Evolutionary conservation across 2,329 filamentous ascomycete species (phyloP).

Genomic region (Diaporthe longicolla): DNA sequence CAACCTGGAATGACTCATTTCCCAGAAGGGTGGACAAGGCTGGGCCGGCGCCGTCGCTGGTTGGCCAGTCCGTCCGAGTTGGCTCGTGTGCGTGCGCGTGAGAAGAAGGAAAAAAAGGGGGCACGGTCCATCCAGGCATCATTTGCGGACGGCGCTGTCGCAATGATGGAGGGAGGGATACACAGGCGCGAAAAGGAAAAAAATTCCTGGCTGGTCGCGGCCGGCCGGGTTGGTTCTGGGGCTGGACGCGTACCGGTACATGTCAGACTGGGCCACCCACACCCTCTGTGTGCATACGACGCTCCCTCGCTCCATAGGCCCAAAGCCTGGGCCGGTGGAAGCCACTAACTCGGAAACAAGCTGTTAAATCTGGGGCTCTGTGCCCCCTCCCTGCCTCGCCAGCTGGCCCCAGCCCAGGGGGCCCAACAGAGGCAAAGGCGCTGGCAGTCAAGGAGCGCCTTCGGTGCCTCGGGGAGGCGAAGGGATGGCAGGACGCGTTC

Average conservation of each 20-base stretch:
- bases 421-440: conserved; percentile 16
- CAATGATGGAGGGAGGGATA: conserved; percentile 33
- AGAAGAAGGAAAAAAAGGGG: conserved; percentile 32
- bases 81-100: conserved; percentile 24
- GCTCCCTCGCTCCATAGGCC: conserved; percentile 42
- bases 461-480: conserved; percentile 35
- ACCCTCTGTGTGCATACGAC: conserved; percentile 26
- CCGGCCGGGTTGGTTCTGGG: not conserved
- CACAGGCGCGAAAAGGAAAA: conserved; percentile 39
- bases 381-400: conserved; percentile 38
- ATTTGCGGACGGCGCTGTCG: conserved; percentile 36
- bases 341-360: conserved; percentile 38
- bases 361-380: conserved; percentile 40
- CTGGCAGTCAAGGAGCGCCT: conserved; percentile 26
- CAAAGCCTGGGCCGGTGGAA: conserved; percentile 39
- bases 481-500: conserved; percentile 24
- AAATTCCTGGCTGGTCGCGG: conserved; percentile 36
- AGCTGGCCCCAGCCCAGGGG: conserved; percentile 31
- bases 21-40: conserved; percentile 38
- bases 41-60: conserved; percentile 34
- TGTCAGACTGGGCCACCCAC: conserved; percentile 41
- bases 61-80: conserved; percentile 31
- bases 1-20: conserved; percentile 42
- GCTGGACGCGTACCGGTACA: conserved; percentile 40
- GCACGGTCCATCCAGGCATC: conserved; percentile 40